Percentiles rank a stretch among this genome's conserved stretches.
These are phyloP conservation scores for Epichloe glyceriae DNA, from an alignment of 2,329 filamentous ascomycete genomes.

Conservation along the genomic window DNA sequence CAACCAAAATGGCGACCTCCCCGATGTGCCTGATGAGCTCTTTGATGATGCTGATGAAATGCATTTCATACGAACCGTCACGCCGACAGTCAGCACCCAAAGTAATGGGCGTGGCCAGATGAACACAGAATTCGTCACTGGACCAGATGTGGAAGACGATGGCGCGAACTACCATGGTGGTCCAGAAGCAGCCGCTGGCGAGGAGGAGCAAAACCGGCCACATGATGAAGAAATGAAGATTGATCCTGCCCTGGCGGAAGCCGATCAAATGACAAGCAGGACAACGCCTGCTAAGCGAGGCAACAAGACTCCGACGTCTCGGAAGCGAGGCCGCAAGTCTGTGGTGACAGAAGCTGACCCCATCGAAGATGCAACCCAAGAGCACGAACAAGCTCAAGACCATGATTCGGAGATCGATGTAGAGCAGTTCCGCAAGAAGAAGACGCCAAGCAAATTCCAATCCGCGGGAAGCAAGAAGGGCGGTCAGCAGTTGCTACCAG, in stretches of 20 bases:
- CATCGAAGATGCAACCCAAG: constrained; percentile 16
- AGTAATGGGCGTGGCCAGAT: background rate
- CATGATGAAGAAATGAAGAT: constrained; percentile 19
- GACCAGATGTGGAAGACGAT: constrained; percentile 18
- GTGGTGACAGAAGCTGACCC: constrained; percentile 16
- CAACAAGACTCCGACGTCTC: constrained; percentile 11
- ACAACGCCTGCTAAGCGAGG: constrained; percentile 15
- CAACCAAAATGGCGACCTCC: constrained; percentile 20
- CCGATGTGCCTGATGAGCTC: constrained; percentile 17
- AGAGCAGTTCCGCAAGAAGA: constrained; percentile 13
- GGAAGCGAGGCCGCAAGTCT: constrained; percentile 13
- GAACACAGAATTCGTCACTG: constrained; percentile 18
- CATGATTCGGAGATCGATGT: constrained; percentile 16
- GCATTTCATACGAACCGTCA: constrained; percentile 15
- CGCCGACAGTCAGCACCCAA: background rate
- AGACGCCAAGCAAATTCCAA: constrained; percentile 18
- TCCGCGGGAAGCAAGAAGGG: constrained; percentile 8
- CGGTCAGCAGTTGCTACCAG: constrained; percentile 2
- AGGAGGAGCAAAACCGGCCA: background rate
- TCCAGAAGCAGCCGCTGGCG: constrained; percentile 5
- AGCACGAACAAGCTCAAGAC: constrained; percentile 7
- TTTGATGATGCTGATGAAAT: constrained; percentile 22
- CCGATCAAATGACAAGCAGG: constrained; percentile 12
- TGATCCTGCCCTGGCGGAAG: constrained; percentile 17
- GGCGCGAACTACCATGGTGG: constrained; percentile 6